Evolutionary conservation across 192 early-diverging fungal species (phyloP), one percentile per base, ranked within the genome.

Genomic region (Pilobolus umbonatus): DNA sequence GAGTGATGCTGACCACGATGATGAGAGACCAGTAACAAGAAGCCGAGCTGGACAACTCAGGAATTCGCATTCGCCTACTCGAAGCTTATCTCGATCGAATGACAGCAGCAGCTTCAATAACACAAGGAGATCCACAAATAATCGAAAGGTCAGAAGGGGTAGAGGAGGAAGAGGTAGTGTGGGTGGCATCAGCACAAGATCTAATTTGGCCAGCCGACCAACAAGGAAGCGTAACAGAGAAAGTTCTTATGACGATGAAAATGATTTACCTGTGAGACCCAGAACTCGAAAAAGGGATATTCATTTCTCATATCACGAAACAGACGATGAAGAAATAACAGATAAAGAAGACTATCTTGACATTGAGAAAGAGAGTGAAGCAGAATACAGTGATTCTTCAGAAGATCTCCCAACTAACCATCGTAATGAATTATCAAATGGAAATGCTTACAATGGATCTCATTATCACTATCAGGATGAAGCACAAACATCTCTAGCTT

Each of bases 11-110:
- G 65, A 74, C 1, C 67, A 70, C 35, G 52, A 60, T 29, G 70
- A 73, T 11, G 62, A 67, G 30, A 47, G 59, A 5, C 62, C 61
- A 3, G 51, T 68, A 30, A 73, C 71, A 9, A 52, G 68, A 52
- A 71, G 75, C 39, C 64, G 68, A 52, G 64, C 64, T 29, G 62
- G 75, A 24, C 57, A 66, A 34, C 64, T 65, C 6, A 45, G 52
- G 31, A 57, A 57, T 14, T 36, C 55, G 17, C 26, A 28, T 12
- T 32, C 55, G 2, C 48, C 62, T 21, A 44, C 31, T 51, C 29
- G 9, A 22, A 22, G 17, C 12, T 19, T 38, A 3, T 26, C 9
- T 39, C 57, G 21, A 34, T n/a, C n/a, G n/a, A n/a, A n/a, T n/a
- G n/a, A n/a, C n/a, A n/a, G n/a, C n/a, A 62, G 25, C 17, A 21